Conservation (phyloP, 2,329 filamentous ascomycete species). For the Epichloe elymi region DNA sequence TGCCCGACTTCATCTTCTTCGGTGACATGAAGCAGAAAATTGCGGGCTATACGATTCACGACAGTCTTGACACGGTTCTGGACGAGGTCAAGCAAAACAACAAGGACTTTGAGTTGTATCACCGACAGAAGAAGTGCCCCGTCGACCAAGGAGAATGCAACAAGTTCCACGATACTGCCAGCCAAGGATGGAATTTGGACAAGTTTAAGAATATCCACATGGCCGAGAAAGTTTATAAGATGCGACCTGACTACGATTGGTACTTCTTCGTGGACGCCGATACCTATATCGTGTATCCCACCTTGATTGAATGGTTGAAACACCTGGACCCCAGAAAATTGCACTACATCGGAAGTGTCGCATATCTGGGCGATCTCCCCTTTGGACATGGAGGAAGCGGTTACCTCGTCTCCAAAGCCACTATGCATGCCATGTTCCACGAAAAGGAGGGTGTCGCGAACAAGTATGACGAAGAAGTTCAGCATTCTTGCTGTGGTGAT, state of each 20-base stretch:
- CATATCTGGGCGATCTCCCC: constrained; percentile 24
- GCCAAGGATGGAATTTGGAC: constrained; percentile 39
- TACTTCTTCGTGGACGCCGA: constrained; percentile 48
- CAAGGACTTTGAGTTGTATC: constrained; percentile 37
- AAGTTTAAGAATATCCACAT: constrained; percentile 52
- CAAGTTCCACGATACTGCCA: constrained; percentile 13
- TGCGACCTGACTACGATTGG: constrained; percentile 41
- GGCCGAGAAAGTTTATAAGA: constrained; percentile 37
- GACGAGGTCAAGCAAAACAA: constrained; percentile 29
- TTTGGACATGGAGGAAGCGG: constrained; percentile 47
- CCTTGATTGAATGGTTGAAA: constrained; percentile 34
- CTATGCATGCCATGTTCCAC: constrained; percentile 33
- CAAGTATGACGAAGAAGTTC: constrained; percentile 29
- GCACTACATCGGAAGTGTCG: constrained; percentile 37
- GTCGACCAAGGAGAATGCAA: constrained; percentile 32
- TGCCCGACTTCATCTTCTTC: constrained; percentile 41
- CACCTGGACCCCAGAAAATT: constrained; percentile 28
- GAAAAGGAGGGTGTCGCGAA: constrained; percentile 30
- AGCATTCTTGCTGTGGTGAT: constrained; percentile 37
- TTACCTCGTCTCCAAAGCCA: constrained; percentile 36
- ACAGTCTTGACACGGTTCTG: constrained; percentile 33
- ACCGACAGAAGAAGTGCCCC: constrained; percentile 30
- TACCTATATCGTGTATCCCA: constrained; percentile 42
- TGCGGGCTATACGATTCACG: constrained; percentile 29
- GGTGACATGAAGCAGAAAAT: constrained; percentile 40